These are phyloP conservation scores for Tolypocladium amazonense DNA, from an alignment of 2,329 filamentous ascomycete species.

Conservation along the genomic window DNA sequence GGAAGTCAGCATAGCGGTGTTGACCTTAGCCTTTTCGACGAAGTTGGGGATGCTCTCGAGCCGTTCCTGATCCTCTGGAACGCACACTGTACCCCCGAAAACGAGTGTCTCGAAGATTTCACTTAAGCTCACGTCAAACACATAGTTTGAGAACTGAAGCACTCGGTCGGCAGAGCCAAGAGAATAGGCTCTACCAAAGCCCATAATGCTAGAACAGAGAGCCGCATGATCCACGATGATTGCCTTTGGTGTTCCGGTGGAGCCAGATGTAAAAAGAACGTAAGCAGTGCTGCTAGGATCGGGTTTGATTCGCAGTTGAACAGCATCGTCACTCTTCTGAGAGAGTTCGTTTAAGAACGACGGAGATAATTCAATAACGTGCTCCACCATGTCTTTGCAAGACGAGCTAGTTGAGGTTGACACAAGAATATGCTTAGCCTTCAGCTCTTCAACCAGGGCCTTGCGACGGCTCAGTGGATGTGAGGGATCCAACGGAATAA, in stretches of 20 bases:
- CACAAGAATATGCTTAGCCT: not conserved
- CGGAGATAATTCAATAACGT: not conserved
- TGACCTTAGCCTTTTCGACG: not conserved
- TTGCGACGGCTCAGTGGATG: not conserved
- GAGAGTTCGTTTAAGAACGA: not conserved
- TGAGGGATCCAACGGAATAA: not conserved
- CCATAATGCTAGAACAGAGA: not conserved
- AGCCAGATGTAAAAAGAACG: not conserved
- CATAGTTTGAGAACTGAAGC: constrained; percentile 38
- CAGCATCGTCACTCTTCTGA: not conserved
- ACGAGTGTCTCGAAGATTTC: constrained; percentile 11
- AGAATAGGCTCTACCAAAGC: not conserved
- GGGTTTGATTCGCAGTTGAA: not conserved
- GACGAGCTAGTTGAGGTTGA: not conserved
- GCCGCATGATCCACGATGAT: constrained; percentile 3
- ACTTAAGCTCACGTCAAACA: constrained; percentile 35
- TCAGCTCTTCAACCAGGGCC: not conserved
- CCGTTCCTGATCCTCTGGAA: constrained; percentile 9
- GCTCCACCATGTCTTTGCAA: not conserved
- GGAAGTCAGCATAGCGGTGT: not conserved
- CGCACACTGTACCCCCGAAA: constrained; percentile 11
- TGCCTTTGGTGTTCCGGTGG: not conserved
- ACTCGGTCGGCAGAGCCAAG: not conserved
- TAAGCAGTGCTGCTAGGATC: not conserved
- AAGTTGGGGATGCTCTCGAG: not conserved